phyloP scores from a whole-genome alignment of 2,329 filamentous ascomycete species.

The Diaporthe velutina region DNA sequence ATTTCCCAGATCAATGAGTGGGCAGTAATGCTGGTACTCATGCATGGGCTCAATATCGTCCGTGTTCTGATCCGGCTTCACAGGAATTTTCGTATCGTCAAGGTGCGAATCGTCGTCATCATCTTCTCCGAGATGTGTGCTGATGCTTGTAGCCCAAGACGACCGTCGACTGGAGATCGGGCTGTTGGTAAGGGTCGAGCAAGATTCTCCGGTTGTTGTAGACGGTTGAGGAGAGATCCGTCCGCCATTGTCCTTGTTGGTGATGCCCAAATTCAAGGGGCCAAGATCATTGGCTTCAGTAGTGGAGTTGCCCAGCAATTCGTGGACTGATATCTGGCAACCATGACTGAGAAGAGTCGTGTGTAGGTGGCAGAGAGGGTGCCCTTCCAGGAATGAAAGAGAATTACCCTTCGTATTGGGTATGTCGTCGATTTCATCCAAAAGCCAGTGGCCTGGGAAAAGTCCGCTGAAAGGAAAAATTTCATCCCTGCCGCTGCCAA shows the following conservation, averaged over 20 bases:
- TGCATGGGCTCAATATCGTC: not conserved
- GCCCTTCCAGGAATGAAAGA: no score
- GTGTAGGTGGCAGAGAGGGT: no score
- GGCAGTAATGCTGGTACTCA: slow-evolving; percentile 2
- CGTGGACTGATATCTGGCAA: no score
- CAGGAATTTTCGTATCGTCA: not conserved
- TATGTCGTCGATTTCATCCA: not conserved
- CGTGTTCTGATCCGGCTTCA: not conserved
- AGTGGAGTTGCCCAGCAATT: no score
- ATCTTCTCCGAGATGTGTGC: not conserved
- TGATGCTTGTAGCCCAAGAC: slow-evolving; percentile 28
- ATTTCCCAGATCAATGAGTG: not conserved
- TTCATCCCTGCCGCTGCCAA: no score
- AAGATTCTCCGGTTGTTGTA: not conserved
- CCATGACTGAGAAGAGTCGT: accelerated
- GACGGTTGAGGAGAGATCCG: not conserved
- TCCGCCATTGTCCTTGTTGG: not conserved
- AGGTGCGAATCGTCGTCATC: not conserved
- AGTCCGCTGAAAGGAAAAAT: not conserved
- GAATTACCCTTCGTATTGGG: not conserved
- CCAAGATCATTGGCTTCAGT: no score
- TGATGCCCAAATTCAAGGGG: not conserved
- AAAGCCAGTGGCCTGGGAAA: not conserved
- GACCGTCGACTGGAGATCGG: not conserved
- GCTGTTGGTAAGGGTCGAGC: not conserved